These are phyloP conservation scores for Geotrichum cucujoidarum DNA, from an alignment of 1,139 yeast genomes.

Conservation along the genomic window DNA sequence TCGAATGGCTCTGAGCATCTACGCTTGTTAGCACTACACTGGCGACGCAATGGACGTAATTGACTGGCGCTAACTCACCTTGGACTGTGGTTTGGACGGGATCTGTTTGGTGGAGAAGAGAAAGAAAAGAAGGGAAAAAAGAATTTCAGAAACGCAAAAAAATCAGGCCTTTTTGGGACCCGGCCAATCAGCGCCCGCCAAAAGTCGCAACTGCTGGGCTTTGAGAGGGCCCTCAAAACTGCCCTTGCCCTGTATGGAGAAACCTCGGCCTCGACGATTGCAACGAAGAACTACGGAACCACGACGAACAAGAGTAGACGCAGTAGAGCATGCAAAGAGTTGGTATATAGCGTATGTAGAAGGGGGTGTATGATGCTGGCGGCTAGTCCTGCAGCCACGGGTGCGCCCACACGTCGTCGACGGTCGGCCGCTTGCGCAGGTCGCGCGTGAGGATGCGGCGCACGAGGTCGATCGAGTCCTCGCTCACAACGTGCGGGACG, in stretches of 20 bases:
- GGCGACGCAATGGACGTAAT: too few relatives aligned
- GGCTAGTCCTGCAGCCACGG: conserved; percentile 51
- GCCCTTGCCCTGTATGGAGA: too few relatives aligned
- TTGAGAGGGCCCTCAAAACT: too few relatives aligned
- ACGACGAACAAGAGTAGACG: too few relatives aligned
- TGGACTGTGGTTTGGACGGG: background rate
- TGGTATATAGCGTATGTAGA: background rate
- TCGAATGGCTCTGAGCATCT: conserved; percentile 21
- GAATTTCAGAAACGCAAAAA: background rate
- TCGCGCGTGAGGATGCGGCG: conserved; percentile 61
- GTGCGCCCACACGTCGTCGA: conserved; percentile 62
- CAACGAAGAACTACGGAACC: too few relatives aligned
- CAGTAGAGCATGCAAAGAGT: background rate
- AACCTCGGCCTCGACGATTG: too few relatives aligned
- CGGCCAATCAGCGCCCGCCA: background rate
- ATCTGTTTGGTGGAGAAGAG: background rate
- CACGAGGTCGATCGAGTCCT: conserved; percentile 52
- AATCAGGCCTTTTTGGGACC: background rate
- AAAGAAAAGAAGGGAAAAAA: background rate
- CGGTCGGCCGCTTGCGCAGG: conserved; percentile 60
- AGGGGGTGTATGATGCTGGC: background rate
- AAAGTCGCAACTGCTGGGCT: background rate
- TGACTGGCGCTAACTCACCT: too few relatives aligned
- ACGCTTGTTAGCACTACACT: too few relatives aligned
- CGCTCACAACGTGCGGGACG: conserved; percentile 58